phyloP scores from a whole-genome alignment of 148 eudicot species.

The Nyssa sinensis region DNA sequence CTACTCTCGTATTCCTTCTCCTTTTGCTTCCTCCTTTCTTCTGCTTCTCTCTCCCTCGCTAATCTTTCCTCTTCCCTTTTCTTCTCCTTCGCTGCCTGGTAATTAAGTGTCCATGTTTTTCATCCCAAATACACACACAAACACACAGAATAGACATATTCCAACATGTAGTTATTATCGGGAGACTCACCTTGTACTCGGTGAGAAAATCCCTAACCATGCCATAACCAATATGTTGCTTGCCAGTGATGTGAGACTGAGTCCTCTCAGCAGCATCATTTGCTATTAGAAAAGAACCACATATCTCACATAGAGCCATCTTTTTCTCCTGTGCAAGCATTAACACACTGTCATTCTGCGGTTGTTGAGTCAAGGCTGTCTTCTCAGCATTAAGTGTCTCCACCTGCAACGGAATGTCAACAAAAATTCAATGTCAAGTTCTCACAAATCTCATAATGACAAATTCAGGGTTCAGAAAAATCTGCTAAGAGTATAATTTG shows the following conservation, averaged over 20 bases:
- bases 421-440: not conserved
- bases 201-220: conserved; percentile 79
- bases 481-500: not conserved
- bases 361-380: conserved; percentile 63
- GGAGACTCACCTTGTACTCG: conserved; percentile 62
- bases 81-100: conserved; percentile 82
- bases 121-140: too few relatives aligned
- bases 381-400: conserved; percentile 85
- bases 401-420: conserved; percentile 48
- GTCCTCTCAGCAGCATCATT: conserved; percentile 94
- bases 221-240: conserved; percentile 97
- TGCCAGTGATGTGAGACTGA: conserved; percentile 94
- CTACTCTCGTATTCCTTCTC: conserved; percentile 71
- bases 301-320: conserved; percentile 95
- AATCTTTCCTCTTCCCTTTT: conserved; percentile 82
- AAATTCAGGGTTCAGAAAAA: not conserved
- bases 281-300: conserved; percentile 93
- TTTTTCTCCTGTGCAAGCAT: conserved; percentile 95
- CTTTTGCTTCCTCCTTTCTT: conserved; percentile 65
- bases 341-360: conserved; percentile 53
- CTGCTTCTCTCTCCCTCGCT: conserved; percentile 81
- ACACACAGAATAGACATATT: too few relatives aligned
- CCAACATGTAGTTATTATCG: too few relatives aligned
- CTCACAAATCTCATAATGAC: not conserved
- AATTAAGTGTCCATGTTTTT: not conserved